Percentiles rank a stretch among this genome's conserved stretches.
phyloP scores from a whole-genome alignment of 1,284 basidiomycete species.

The Cryptococcus maquisensis region DNA sequence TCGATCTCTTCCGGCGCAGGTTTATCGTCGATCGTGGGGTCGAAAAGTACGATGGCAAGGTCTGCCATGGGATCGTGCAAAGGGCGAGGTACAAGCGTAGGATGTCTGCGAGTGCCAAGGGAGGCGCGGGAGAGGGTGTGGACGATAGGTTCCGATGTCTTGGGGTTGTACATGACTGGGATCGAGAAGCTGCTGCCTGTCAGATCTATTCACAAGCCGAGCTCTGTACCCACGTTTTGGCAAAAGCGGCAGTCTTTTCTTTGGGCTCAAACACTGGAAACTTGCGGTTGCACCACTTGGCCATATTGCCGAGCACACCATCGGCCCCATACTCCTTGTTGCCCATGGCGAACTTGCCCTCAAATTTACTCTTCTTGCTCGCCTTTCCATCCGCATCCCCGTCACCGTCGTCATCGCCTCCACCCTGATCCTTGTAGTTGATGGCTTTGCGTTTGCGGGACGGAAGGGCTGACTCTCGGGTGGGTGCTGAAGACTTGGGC shows the following conservation, averaged over 20 bases:
- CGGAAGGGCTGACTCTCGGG: constrained; percentile 59
- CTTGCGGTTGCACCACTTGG: constrained; percentile 58
- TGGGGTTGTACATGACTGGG: constrained; percentile 77
- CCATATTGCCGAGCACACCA: constrained; percentile 49
- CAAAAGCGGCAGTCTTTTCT: constrained; percentile 61
- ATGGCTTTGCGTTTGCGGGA: constrained; percentile 75
- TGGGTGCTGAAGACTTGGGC: constrained; percentile 54
- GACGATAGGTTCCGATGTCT: constrained; percentile 63
- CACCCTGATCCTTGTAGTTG: constrained; percentile 64
- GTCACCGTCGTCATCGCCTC: constrained; percentile 52
- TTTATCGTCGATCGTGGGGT: constrained; percentile 88
- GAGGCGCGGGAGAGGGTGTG: constrained; percentile 66
- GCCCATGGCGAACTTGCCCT: constrained; percentile 50
- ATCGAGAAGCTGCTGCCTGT: constrained; percentile 64
- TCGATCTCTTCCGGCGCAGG: constrained; percentile 67
- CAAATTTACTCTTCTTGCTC: constrained; percentile 55
- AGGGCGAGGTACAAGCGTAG: constrained; percentile 81
- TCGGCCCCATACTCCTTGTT: constrained; percentile 50
- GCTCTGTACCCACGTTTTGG: constrained; percentile 47
- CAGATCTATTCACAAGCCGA: neutral
- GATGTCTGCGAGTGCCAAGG: constrained; percentile 78
- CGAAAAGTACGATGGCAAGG: constrained; percentile 94
- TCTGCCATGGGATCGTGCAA: constrained; percentile 96
- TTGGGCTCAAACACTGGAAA: constrained; percentile 83
- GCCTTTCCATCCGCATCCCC: constrained; percentile 37